phyloP scores from a whole-genome alignment of 768 basidiomycete species.

The Kwoniella newhampshirensis region DNA sequence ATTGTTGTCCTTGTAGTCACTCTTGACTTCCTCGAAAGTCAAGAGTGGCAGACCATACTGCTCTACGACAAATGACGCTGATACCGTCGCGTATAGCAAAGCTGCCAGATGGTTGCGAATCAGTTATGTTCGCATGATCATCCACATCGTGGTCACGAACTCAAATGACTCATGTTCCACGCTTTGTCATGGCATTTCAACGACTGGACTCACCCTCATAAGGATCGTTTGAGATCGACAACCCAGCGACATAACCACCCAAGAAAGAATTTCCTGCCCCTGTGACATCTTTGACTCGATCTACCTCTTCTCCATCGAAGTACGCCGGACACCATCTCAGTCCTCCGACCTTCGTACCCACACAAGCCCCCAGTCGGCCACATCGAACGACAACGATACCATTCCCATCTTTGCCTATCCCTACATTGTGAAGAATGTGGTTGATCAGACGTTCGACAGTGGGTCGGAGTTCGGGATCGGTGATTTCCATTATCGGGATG shows the following conservation, averaged over 20 bases:
- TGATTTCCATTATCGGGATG: constrained; percentile 8
- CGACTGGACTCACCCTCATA: constrained; percentile 38
- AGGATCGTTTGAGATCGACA: constrained; percentile 25
- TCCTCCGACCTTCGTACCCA: constrained; percentile 32
- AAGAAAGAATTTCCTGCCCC: constrained; percentile 47
- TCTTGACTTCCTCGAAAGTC: neutral
- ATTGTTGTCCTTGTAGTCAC: too few species aligned
- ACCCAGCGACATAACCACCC: constrained; percentile 43
- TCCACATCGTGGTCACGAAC: too few species aligned
- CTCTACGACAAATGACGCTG: constrained; percentile 44
- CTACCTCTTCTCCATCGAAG: constrained; percentile 20
- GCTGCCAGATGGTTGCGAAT: too few species aligned
- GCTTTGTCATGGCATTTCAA: neutral
- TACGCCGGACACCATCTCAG: constrained; percentile 44
- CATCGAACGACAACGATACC: constrained; percentile 41
- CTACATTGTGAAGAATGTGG: constrained; percentile 31
- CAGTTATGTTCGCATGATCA: too few species aligned
- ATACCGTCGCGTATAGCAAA: constrained; percentile 41
- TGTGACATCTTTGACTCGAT: constrained; percentile 37
- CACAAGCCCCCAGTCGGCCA: constrained; percentile 32
- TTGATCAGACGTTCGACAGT: constrained; percentile 28
- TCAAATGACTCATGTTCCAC: too few species aligned
- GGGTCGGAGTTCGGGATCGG: constrained; percentile 20
- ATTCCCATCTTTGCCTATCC: constrained; percentile 28
- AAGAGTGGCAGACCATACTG: constrained; percentile 41